These are phyloP conservation scores for Fragaria ananassa DNA, from an alignment of 306 rosid genomes.

Conservation along the genomic window DNA sequence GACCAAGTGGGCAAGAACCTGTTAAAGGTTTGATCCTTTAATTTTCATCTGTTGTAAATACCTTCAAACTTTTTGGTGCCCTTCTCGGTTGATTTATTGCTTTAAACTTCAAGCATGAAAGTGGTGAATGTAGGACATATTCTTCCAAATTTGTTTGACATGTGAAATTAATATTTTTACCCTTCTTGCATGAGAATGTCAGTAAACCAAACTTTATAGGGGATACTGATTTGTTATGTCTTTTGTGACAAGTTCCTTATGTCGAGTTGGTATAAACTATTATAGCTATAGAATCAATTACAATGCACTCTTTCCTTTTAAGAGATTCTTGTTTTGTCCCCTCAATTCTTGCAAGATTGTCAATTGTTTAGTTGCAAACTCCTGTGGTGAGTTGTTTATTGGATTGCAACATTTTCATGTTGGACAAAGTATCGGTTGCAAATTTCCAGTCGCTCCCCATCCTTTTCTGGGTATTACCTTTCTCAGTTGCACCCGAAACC, in stretches of 20 bases:
- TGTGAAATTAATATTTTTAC: slow-evolving; percentile 22
- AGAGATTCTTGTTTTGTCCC: not conserved
- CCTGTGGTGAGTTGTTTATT: not conserved
- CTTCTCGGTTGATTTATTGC: slow-evolving; percentile 25
- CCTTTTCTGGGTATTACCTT: not conserved
- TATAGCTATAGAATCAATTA: not conserved
- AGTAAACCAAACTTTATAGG: slow-evolving; percentile 26
- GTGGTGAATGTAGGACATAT: slow-evolving; percentile 39
- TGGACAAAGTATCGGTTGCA: not conserved
- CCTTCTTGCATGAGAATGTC: slow-evolving; percentile 25
- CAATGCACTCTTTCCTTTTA: not conserved
- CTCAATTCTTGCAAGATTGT: not conserved
- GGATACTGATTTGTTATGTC: slow-evolving; percentile 9
- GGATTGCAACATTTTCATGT: not conserved
- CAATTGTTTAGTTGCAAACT: not conserved
- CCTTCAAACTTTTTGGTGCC: slow-evolving; percentile 34
- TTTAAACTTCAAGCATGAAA: slow-evolving; percentile 29
- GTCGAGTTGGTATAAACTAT: not conserved
- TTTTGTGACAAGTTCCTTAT: not conserved
- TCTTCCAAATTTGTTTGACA: slow-evolving; percentile 25
- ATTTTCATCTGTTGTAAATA: slow-evolving; percentile 47
- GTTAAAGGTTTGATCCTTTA: slow-evolving; percentile 84
- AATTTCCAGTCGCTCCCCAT: not conserved
- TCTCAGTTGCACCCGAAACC: too few relatives aligned
- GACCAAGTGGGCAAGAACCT: slow-evolving; percentile 56